Percentiles rank a stretch among this genome's conserved stretches.
Evolutionary conservation across 2,329 filamentous ascomycete genomes (phyloP).

Genomic region (Aureobasidium mangrovei): DNA sequence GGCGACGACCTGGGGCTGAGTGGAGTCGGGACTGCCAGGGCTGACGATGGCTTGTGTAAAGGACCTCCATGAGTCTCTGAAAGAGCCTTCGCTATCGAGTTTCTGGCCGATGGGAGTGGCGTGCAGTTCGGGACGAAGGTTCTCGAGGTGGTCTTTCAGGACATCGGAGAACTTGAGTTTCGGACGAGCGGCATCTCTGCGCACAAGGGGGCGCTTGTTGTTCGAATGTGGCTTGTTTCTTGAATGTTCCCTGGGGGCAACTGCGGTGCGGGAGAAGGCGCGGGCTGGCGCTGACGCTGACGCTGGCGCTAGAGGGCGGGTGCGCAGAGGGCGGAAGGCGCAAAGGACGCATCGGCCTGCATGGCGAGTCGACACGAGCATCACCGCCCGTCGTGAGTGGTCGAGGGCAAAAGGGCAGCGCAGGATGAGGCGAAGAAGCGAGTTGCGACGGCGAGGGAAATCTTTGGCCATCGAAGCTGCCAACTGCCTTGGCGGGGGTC

Average conservation of each 20-base stretch:
- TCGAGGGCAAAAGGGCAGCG: background rate
- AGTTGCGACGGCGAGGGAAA: no score
- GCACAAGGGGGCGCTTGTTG: background rate
- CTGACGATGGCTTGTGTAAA: constrained; percentile 17
- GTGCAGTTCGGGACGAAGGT: constrained; percentile 23
- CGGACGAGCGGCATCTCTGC: background rate
- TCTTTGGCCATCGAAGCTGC: no score
- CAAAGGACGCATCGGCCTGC: constrained; percentile 33
- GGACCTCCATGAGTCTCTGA: constrained; percentile 21
- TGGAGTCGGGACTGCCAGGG: background rate
- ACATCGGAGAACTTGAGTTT: constrained; percentile 12
- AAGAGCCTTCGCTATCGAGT: constrained; percentile 21
- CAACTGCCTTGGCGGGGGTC: no score
- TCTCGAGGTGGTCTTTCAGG: constrained; percentile 19
- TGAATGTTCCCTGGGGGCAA: background rate
- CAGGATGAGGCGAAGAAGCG: background rate
- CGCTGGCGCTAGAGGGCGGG: constrained; percentile 17
- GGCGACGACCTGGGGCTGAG: background rate
- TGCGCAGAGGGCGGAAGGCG: constrained; percentile 25
- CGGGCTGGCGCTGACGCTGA: background rate
- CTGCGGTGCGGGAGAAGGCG: constrained; percentile 1
- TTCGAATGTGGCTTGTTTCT: background rate
- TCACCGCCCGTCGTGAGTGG: constrained; percentile 15
- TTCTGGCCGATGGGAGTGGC: constrained; percentile 25
- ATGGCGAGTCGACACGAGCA: constrained; percentile 16